phyloP scores from a whole-genome alignment of 352 stramenopile genomes.

The Blastocystis hominis region DNA sequence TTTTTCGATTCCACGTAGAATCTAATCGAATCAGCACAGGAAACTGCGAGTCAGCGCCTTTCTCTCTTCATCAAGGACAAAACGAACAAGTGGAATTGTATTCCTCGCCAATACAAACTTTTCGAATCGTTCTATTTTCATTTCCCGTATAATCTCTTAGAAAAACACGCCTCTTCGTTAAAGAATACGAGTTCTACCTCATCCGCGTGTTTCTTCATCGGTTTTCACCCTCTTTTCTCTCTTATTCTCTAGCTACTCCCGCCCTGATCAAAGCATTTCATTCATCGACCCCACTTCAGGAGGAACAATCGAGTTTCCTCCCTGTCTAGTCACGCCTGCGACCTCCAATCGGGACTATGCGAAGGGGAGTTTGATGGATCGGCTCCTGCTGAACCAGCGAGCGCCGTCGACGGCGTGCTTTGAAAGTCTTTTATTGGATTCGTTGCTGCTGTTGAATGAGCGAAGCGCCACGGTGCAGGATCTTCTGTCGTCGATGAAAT shows the following conservation, averaged over 20 bases:
- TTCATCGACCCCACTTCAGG: conserved; percentile 1
- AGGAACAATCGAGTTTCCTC: background rate
- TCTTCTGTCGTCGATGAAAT: background rate
- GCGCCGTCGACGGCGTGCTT: conserved; percentile 11
- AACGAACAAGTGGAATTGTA: background rate
- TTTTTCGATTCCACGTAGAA: background rate
- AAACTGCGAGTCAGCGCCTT: background rate
- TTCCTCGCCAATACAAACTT: conserved; percentile 31
- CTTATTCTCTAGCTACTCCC: background rate
- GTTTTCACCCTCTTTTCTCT: background rate
- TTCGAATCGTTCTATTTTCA: background rate
- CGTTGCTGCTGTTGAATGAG: background rate
- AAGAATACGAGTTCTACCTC: background rate
- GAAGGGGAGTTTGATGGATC: background rate
- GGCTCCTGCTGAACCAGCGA: background rate
- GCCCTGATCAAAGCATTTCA: background rate
- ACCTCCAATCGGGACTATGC: conserved; percentile 16
- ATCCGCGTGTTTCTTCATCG: background rate
- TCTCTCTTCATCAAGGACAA: conserved; percentile 21
- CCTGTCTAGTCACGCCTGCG: background rate
- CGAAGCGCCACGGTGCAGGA: background rate
- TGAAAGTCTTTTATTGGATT: conserved; percentile 17
- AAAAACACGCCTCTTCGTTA: background rate
- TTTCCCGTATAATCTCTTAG: background rate
- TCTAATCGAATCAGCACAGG: conserved; percentile 44